phyloP scores from a whole-genome alignment of 768 basidiomycete genomes.

The Ramaria sp. region DNA sequence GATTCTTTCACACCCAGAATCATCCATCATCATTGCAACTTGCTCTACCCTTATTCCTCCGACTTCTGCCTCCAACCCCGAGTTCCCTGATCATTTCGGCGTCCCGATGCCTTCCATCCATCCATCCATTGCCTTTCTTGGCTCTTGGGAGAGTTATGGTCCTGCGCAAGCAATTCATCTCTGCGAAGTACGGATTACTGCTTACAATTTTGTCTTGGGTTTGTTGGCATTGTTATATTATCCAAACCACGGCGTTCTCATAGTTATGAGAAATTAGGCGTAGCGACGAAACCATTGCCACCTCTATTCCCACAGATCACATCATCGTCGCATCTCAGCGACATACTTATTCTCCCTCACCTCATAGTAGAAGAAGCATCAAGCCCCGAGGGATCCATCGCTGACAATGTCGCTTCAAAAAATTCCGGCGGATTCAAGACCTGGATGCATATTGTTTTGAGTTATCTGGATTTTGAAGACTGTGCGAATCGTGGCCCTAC shows the following conservation, averaged over 20 bases:
- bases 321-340: constrained; percentile 23
- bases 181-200: constrained; percentile 45
- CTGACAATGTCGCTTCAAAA: constrained; percentile 18
- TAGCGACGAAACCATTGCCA: constrained; percentile 34
- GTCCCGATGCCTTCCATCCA: constrained; percentile 25
- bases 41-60: constrained; percentile 42
- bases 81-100: constrained; percentile 32
- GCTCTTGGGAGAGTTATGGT: constrained; percentile 44
- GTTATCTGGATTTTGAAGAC: constrained; percentile 49
- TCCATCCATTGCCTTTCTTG: constrained; percentile 20
- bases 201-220: constrained; percentile 37
- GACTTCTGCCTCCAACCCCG: constrained; percentile 15
- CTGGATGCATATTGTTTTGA: constrained; percentile 39
- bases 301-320: constrained; percentile 30
- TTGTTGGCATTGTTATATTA: constrained; percentile 14
- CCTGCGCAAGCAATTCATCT: constrained; percentile 53
- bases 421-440: constrained; percentile 16
- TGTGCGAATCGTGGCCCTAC: constrained; percentile 24
- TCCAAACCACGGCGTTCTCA: not conserved
- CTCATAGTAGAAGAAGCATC: not conserved
- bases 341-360: constrained; percentile 34
- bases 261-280: constrained; percentile 18
- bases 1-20: constrained; percentile 26
- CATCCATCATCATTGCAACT: constrained; percentile 51
- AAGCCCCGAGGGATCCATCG: not conserved